These are phyloP conservation scores for Calocybe indica DNA, from an alignment of 768 basidiomycete genomes.

Conservation along the genomic window DNA sequence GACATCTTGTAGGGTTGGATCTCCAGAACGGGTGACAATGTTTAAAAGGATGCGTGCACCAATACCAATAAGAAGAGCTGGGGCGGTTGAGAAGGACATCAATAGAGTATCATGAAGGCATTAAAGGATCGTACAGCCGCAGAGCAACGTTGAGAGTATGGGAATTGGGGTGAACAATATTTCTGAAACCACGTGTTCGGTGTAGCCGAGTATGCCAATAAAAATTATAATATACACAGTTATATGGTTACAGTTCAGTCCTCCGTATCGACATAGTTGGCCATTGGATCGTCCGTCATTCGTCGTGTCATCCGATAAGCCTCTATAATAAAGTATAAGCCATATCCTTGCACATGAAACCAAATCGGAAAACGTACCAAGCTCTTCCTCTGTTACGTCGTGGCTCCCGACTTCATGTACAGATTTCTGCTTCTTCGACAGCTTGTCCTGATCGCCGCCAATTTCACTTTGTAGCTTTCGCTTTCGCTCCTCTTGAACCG, in stretches of 20 bases:
- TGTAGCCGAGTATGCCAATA: not conserved
- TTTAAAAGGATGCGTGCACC: slow-evolving; percentile 69
- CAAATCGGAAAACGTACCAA: slow-evolving; percentile 43
- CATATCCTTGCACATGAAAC: slow-evolving; percentile 3
- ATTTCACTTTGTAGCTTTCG: slow-evolving; percentile 43
- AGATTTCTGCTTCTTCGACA: slow-evolving; percentile 56
- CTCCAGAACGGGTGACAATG: slow-evolving; percentile 41
- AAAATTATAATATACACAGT: not conserved
- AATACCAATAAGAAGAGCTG: slow-evolving; percentile 68
- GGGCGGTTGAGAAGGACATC: slow-evolving; percentile 46
- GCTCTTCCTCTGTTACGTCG: slow-evolving; percentile 87
- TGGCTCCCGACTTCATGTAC: slow-evolving; percentile 44
- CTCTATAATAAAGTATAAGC: slow-evolving; percentile 45
- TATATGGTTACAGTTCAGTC: slow-evolving; percentile 9
- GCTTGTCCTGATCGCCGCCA: slow-evolving; percentile 51
- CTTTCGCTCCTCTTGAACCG: slow-evolving; percentile 77
- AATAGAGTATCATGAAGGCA: slow-evolving; percentile 11
- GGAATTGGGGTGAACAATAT: not conserved
- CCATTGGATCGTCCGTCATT: slow-evolving; percentile 87
- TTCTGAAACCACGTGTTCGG: not conserved
- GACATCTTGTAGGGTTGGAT: slow-evolving; percentile 47
- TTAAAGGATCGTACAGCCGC: slow-evolving; percentile 5
- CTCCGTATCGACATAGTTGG: slow-evolving; percentile 74
- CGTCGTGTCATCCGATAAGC: slow-evolving; percentile 82
- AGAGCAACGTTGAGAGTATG: not conserved